Conservation (phyloP, 129 eudicot species). For the Sambucus nigra region DNA sequence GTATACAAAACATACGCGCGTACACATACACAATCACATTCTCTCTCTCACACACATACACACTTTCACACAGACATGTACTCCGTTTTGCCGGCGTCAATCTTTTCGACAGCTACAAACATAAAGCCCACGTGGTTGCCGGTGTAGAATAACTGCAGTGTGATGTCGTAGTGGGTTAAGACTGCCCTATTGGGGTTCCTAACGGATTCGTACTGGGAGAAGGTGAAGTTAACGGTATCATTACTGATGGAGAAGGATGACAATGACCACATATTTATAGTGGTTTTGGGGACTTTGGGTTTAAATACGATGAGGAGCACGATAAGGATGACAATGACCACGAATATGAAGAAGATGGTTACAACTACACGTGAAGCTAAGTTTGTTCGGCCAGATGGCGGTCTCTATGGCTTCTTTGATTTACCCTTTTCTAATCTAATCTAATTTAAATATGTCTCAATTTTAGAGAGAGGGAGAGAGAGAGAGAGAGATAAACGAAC, state of each 20-base stretch:
- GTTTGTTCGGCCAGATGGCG: slow-evolving; percentile 61
- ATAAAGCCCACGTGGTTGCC: slow-evolving; percentile 61
- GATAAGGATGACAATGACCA: slow-evolving; percentile 38
- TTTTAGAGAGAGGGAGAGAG: slow-evolving; percentile 1
- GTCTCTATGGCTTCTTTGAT: slow-evolving; percentile 23
- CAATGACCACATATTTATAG: slow-evolving; percentile 55
- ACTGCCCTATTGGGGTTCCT: slow-evolving; percentile 68
- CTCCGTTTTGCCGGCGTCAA: slow-evolving; percentile 45
- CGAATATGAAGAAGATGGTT: slow-evolving; percentile 49
- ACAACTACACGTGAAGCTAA: slow-evolving; percentile 76
- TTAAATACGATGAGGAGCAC: slow-evolving; percentile 68
- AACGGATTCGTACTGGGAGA: slow-evolving; percentile 75
- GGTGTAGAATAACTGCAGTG: slow-evolving; percentile 48
- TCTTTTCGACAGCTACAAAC: slow-evolving; percentile 76
- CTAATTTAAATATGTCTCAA: neutral
- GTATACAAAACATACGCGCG: too few species aligned
- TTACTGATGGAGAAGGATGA: slow-evolving; percentile 66
- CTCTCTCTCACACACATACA: too few species aligned
- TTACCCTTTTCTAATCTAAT: slow-evolving; percentile 17
- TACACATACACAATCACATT: too few species aligned
- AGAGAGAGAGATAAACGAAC: too few species aligned
- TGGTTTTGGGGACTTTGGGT: slow-evolving; percentile 44
- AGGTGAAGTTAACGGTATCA: slow-evolving; percentile 63
- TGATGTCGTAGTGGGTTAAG: slow-evolving; percentile 81
- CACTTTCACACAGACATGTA: too few species aligned